These are phyloP conservation scores for Rossbeevera mucosa DNA, from an alignment of 768 basidiomycete genomes.

Conservation along the genomic window DNA sequence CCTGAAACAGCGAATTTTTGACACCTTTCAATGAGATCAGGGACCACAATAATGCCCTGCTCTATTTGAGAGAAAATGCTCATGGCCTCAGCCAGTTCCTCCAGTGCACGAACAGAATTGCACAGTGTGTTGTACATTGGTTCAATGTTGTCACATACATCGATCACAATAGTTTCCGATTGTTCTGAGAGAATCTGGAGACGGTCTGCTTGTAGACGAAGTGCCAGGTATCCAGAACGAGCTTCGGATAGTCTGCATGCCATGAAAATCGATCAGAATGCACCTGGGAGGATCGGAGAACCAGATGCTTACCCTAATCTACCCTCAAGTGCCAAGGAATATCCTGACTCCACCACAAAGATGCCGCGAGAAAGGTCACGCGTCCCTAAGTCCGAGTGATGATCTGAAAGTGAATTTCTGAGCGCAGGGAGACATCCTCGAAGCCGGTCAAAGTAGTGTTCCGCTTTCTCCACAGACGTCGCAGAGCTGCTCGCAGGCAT, in stretches of 20 bases:
- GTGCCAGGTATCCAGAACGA: conserved; percentile 12
- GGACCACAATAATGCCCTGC: conserved; percentile 13
- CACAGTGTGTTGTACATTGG: conserved; percentile 18
- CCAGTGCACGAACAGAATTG: conserved; percentile 28
- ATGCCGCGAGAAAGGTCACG: conserved; percentile 80
- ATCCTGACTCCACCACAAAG: conserved; percentile 73
- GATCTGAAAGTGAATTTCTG: conserved; percentile 54
- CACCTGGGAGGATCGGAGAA: not conserved
- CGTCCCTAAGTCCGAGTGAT: conserved; percentile 81
- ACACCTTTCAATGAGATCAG: conserved; percentile 28
- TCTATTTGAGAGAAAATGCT: conserved; percentile 32
- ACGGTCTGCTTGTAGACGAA: conserved; percentile 16
- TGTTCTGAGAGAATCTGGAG: conserved; percentile 20
- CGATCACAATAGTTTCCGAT: conserved; percentile 19
- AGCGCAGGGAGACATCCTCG: conserved; percentile 62
- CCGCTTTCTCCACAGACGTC: conserved; percentile 39
- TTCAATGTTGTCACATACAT: conserved; percentile 11
- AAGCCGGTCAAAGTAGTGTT: conserved; percentile 63
- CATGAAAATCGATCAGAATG: not conserved
- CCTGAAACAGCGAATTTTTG: conserved; percentile 24
- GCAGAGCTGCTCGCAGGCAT: conserved; percentile 24
- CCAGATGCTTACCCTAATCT: conserved; percentile 54
- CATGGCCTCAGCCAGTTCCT: conserved; percentile 36
- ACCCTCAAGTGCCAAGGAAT: conserved; percentile 59
- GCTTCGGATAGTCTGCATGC: conserved; percentile 15